Percentiles rank a stretch among this genome's conserved stretches.
These are phyloP conservation scores for Leishmania tarentolae DNA, from an alignment of 208 protist species.

Conservation along the genomic window DNA sequence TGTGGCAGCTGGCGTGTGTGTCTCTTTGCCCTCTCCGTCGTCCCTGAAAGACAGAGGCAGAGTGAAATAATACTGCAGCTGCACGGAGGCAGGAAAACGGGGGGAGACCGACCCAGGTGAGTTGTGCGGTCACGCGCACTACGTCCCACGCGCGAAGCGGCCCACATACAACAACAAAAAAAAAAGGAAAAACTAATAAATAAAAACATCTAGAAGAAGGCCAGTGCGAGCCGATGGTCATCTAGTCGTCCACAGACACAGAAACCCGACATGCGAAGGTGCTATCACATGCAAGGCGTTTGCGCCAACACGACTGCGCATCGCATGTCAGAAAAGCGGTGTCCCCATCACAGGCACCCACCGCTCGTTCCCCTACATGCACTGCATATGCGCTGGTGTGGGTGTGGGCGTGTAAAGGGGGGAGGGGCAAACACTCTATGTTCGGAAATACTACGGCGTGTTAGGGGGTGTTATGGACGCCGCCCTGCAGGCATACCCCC, in stretches of 20 bases:
- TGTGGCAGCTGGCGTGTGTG: not conserved
- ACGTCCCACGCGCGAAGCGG: not conserved
- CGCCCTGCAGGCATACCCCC: not conserved
- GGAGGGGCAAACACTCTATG: not conserved
- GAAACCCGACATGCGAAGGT: not conserved
- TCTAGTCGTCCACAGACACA: not conserved
- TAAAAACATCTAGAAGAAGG: not conserved
- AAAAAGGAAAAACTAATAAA: no score
- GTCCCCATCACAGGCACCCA: not conserved
- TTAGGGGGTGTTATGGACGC: not conserved
- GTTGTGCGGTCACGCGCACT: not conserved
- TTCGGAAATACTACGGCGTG: not conserved
- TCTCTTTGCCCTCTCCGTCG: not conserved
- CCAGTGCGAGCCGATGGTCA: not conserved
- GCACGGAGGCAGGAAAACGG: not conserved
- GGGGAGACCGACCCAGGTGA: not conserved
- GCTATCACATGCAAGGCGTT: not conserved
- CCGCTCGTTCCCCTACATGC: not conserved
- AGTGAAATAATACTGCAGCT: no score
- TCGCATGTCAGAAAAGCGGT: not conserved
- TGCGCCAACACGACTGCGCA: not conserved
- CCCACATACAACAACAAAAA: not conserved
- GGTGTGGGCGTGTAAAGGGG: not conserved
- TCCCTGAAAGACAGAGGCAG: not conserved
- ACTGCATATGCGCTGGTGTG: not conserved